phyloP scores from a whole-genome alignment of 345 rosid species.

The Mangifera indica region DNA sequence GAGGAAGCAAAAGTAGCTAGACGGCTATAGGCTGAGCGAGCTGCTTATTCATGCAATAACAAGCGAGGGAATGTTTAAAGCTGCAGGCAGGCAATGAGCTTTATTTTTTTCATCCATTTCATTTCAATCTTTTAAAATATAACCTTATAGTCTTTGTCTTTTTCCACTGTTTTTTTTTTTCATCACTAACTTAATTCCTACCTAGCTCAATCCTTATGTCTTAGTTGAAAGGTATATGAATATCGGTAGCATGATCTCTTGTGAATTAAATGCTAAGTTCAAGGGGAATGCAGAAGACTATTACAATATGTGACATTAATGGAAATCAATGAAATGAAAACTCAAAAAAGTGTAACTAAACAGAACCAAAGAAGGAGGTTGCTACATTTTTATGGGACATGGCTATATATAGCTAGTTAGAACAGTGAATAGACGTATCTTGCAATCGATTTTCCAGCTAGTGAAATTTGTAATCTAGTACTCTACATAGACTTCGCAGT shows the following conservation, averaged over 20 bases:
- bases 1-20: constrained; percentile 21
- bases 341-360: not conserved
- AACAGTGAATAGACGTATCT: too few species aligned
- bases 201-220: constrained; percentile 14
- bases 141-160: constrained; percentile 19
- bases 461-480: not conserved
- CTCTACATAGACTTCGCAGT: not conserved
- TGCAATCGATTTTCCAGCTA: not conserved
- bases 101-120: not conserved
- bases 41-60: constrained; percentile 31
- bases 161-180: constrained; percentile 21
- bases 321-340: too few species aligned
- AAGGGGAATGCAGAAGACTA: too few species aligned
- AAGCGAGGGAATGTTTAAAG: constrained; percentile 38
- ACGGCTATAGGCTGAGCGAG: constrained; percentile 30
- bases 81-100: constrained; percentile 23
- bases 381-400: too few species aligned
- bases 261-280: too few species aligned
- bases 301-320: too few species aligned
- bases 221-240: too few species aligned
- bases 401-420: not conserved
- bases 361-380: too few species aligned
- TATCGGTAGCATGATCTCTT: too few species aligned
- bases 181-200: constrained; percentile 12
- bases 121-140: not conserved